Conservation (phyloP, 352 stramenopile genomes). For the Phytophthora capsici region DNA sequence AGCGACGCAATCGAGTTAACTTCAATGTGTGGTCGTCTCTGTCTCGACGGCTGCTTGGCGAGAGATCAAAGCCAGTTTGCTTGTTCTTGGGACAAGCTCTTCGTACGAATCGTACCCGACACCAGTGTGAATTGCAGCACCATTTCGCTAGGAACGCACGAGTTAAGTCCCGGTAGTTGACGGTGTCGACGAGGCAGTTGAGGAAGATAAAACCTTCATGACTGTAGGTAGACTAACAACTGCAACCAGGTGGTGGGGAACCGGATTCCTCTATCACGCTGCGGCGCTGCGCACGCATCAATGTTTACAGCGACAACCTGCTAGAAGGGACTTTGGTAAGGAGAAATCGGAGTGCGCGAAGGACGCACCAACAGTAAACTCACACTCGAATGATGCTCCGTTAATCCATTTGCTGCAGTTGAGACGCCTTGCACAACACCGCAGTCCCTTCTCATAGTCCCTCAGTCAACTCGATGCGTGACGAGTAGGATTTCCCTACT, state of each 20-base stretch:
- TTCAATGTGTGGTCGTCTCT: slow-evolving; percentile 27
- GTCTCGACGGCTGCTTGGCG: slow-evolving; percentile 12
- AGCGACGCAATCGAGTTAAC: slow-evolving; percentile 27
- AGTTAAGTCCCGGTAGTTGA: slow-evolving; percentile 26
- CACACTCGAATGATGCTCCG: slow-evolving; percentile 9
- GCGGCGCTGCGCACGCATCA: slow-evolving; percentile 25
- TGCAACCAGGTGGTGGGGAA: slow-evolving; percentile 29
- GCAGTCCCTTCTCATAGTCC: slow-evolving; percentile 21
- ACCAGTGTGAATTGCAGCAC: slow-evolving; percentile 28
- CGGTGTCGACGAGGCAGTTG: slow-evolving; percentile 25
- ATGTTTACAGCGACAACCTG: slow-evolving; percentile 18
- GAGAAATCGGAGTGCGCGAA: slow-evolving; percentile 5
- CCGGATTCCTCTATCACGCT: slow-evolving; percentile 17
- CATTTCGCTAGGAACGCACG: slow-evolving; percentile 29
- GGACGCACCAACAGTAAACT: slow-evolving; percentile 19
- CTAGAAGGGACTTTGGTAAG: slow-evolving; percentile 11
- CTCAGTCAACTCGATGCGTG: slow-evolving; percentile 31
- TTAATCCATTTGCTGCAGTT: slow-evolving; percentile 16
- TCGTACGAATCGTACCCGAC: slow-evolving; percentile 8
- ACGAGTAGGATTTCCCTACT: slow-evolving; percentile 11
- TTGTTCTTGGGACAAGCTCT: slow-evolving; percentile 9
- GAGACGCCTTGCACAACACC: slow-evolving; percentile 22
- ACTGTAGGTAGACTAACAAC: slow-evolving; percentile 18
- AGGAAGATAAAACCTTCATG: slow-evolving; percentile 9
- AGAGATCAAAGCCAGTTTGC: slow-evolving; percentile 9